These are phyloP conservation scores for Linderniella brevidens DNA, from an alignment of 257 asterid species.

Conservation along the genomic window DNA sequence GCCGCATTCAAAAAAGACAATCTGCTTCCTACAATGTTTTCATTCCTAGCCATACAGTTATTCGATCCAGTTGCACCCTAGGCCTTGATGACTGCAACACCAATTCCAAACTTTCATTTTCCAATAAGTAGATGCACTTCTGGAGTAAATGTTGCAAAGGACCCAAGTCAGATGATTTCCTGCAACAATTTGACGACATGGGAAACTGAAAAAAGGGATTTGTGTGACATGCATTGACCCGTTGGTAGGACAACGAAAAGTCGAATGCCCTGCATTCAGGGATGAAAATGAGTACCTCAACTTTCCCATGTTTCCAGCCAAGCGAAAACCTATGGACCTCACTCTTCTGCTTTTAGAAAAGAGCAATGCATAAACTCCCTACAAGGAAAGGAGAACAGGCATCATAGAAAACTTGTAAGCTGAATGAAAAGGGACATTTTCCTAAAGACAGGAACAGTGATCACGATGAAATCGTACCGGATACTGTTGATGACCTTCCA, in stretches of 20 bases:
- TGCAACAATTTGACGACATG: conserved; percentile 12
- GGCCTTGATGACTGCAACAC: conserved; percentile 45
- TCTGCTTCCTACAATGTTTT: conserved; percentile 84
- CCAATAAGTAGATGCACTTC: conserved; percentile 62
- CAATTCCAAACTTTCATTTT: conserved; percentile 37
- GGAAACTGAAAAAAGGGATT: background rate
- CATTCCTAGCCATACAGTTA: conserved; percentile 96
- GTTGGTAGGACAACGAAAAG: background rate
- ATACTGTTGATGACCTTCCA: conserved; percentile 83
- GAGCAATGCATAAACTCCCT: conserved; percentile 91
- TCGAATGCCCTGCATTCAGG: background rate
- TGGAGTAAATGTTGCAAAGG: conserved; percentile 78
- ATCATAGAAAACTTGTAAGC: conserved; percentile 10
- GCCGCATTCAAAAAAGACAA: conserved; percentile 17
- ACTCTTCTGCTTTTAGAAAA: conserved; percentile 77
- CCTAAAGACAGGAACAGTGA: conserved; percentile 7
- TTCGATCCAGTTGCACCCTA: conserved; percentile 74
- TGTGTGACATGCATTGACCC: conserved; percentile 4
- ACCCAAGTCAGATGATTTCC: conserved; percentile 65
- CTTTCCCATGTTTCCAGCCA: conserved; percentile 84
- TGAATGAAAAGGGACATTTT: conserved; percentile 1
- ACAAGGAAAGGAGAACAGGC: conserved; percentile 9
- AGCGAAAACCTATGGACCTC: conserved; percentile 78
- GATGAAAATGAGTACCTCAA: conserved; percentile 38
- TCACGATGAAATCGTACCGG: conserved; percentile 39